Percentiles rank a stretch among this genome's conserved stretches.
These are phyloP conservation scores for Leishmania martiniquensis DNA, from an alignment of 208 protist species.

Conservation along the genomic window DNA sequence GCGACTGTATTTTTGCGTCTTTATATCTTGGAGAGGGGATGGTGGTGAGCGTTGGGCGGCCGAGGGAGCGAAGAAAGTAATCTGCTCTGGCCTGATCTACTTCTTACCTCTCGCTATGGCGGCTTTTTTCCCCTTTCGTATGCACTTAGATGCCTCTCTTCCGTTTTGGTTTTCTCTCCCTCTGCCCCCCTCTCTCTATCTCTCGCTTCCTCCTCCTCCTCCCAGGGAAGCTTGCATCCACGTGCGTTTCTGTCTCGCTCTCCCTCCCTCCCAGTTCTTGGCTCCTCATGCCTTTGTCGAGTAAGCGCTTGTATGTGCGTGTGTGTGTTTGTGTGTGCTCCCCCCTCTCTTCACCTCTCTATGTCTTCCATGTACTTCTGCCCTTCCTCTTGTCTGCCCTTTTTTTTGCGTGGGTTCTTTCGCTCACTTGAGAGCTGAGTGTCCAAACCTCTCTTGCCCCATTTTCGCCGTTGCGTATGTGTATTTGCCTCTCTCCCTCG, in stretches of 20 bases:
- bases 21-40: too few relatives aligned
- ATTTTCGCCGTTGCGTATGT: too few relatives aligned
- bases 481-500: background rate
- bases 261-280: background rate
- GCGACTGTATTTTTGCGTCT: background rate
- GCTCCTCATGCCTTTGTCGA: too few relatives aligned
- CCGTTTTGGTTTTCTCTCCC: background rate
- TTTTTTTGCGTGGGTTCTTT: background rate
- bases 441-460: too few relatives aligned
- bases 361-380: slow-evolving; percentile 15
- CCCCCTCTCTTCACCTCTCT: background rate
- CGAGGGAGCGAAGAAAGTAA: too few relatives aligned
- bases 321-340: background rate
- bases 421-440: slow-evolving; percentile 4
- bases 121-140: background rate
- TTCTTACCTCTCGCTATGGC: background rate
- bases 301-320: background rate
- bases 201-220: too few relatives aligned
- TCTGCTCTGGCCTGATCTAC: too few relatives aligned
- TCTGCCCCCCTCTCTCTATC: background rate
- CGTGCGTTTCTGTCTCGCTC: background rate
- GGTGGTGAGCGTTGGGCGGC: too few relatives aligned
- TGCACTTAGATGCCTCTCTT: background rate
- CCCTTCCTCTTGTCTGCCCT: too few relatives aligned
- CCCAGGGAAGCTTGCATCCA: background rate